A percentile compares a stretch with the other conserved stretches of the same genome.
Evolutionary conservation across 352 stramenopile genomes (phyloP).

Genomic region (Globisporangium acanthophoron): DNA sequence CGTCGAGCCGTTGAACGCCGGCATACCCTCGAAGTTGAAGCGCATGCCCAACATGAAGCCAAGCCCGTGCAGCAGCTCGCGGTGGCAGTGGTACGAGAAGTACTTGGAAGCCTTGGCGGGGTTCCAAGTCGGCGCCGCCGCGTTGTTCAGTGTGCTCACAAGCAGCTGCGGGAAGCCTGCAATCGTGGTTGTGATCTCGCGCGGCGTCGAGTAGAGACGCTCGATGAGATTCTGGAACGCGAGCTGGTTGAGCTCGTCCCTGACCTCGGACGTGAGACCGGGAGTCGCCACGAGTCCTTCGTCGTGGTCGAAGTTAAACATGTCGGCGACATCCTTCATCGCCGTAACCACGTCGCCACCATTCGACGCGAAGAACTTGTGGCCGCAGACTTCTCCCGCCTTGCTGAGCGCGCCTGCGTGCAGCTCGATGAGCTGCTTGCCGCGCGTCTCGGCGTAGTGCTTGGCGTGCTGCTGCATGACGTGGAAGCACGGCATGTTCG

Average conservation of each 20-base stretch:
- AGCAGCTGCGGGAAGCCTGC: slow-evolving; percentile 64
- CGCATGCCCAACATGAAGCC: slow-evolving; percentile 79
- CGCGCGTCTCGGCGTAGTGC: slow-evolving; percentile 33
- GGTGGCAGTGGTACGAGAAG: slow-evolving; percentile 74
- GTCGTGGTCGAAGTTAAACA: slow-evolving; percentile 68
- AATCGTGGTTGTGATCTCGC: slow-evolving; percentile 60
- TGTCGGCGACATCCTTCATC: slow-evolving; percentile 73
- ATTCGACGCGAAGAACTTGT: slow-evolving; percentile 31
- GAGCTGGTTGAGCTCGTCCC: slow-evolving; percentile 43
- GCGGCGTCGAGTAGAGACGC: slow-evolving; percentile 59
- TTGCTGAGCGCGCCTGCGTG: slow-evolving; percentile 36
- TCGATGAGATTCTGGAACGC: slow-evolving; percentile 74
- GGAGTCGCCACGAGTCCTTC: slow-evolving; percentile 40
- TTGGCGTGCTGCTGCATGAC: slow-evolving; percentile 50
- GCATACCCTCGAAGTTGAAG: slow-evolving; percentile 61
- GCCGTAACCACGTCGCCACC: slow-evolving; percentile 36
- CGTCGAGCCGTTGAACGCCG: slow-evolving; percentile 62
- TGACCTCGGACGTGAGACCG: slow-evolving; percentile 41
- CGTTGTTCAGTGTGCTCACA: slow-evolving; percentile 54
- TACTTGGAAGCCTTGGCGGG: slow-evolving; percentile 47
- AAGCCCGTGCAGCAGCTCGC: slow-evolving; percentile 72
- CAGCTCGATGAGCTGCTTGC: slow-evolving; percentile 30
- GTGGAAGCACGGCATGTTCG: slow-evolving; percentile 56
- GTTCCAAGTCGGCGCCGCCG: slow-evolving; percentile 22
- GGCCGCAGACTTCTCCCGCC: slow-evolving; percentile 39